Conservation (phyloP, 2,329 filamentous ascomycete species). For the Ceratocystis eucalypticola region DNA sequence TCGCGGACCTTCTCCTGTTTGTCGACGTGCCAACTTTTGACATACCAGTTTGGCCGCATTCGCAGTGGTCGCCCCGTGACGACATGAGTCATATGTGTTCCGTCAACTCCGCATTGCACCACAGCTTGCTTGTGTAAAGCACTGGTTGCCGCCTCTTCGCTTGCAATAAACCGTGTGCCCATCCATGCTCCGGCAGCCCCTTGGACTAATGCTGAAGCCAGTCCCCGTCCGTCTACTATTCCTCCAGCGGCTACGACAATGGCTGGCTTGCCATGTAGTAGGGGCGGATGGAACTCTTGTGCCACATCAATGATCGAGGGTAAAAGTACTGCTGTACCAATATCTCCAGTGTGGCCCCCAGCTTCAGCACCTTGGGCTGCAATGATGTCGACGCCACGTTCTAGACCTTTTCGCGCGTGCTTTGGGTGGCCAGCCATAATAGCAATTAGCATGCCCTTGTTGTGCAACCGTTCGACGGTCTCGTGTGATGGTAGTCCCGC, state of each 20-base stretch:
- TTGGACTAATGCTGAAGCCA: constrained; percentile 75
- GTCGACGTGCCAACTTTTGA: constrained; percentile 60
- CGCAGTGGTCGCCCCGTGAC: constrained; percentile 69
- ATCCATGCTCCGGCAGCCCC: constrained; percentile 88
- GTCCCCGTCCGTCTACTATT: constrained; percentile 64
- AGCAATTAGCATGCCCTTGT: constrained; percentile 73
- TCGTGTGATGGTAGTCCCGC: constrained; percentile 69
- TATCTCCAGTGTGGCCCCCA: constrained; percentile 81
- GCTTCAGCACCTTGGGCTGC: constrained; percentile 90
- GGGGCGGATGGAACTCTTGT: constrained; percentile 51
- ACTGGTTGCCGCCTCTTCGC: constrained; percentile 66
- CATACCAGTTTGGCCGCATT: constrained; percentile 70
- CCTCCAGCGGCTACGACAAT: constrained; percentile 84
- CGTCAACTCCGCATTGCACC: constrained; percentile 62
- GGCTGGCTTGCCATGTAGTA: constrained; percentile 55
- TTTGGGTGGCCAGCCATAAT: constrained; percentile 94
- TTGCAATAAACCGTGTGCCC: constrained; percentile 81
- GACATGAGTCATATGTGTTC: constrained; percentile 71
- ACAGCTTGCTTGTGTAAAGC: constrained; percentile 74
- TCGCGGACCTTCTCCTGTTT: constrained; percentile 60
- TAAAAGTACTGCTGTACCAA: constrained; percentile 74
- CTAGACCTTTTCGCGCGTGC: constrained; percentile 78
- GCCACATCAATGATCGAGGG: constrained; percentile 81
- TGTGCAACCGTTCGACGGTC: constrained; percentile 65
- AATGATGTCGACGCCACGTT: constrained; percentile 76